A percentile compares a stretch with the other conserved stretches of the same genome.
phyloP scores from a whole-genome alignment of 2,329 filamentous ascomycete species.

The Domatiomyces catenatus region DNA sequence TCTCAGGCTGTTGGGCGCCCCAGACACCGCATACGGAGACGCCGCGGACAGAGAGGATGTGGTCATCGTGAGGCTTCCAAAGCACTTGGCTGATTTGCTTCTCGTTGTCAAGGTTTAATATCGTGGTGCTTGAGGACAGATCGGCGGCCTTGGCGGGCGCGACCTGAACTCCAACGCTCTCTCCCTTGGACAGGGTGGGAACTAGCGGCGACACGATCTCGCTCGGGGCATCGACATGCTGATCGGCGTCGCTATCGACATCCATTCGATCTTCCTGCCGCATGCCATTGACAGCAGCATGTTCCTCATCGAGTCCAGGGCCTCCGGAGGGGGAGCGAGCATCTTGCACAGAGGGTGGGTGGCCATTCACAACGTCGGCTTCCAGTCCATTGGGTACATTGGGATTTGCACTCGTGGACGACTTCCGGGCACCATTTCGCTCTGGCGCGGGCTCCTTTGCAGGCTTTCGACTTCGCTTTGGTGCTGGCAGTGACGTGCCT shows the following conservation, averaged over 20 bases:
- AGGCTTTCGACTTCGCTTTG: conserved; percentile 20
- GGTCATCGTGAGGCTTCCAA: conserved; percentile 32
- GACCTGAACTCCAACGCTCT: conserved; percentile 34
- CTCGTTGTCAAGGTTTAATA: conserved; percentile 22
- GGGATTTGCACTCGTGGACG: conserved; percentile 17
- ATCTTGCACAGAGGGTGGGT: conserved; percentile 8
- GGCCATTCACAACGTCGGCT: conserved; percentile 14
- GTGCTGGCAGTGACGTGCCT: conserved; percentile 15
- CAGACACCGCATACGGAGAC: conserved; percentile 32
- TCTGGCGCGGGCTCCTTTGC: conserved; percentile 13
- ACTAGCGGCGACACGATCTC: conserved; percentile 17
- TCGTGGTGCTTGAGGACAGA: conserved; percentile 29
- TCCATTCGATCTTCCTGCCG: conserved; percentile 22
- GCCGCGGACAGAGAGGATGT: conserved; percentile 27
- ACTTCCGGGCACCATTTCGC: conserved; percentile 21
- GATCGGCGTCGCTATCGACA: conserved; percentile 29
- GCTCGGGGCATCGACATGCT: conserved; percentile 12
- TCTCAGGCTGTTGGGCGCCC: conserved; percentile 16
- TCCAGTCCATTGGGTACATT: conserved; percentile 18
- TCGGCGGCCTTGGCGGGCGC: conserved; percentile 33
- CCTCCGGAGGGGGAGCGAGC: conserved; percentile 13
- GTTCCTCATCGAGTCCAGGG: conserved; percentile 31
- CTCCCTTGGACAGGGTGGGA: conserved; percentile 29
- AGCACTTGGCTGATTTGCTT: conserved; percentile 27
- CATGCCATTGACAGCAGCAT: conserved; percentile 12